These are phyloP conservation scores for Flaveria trinervia DNA, from an alignment of 129 eudicot genomes.

Conservation along the genomic window DNA sequence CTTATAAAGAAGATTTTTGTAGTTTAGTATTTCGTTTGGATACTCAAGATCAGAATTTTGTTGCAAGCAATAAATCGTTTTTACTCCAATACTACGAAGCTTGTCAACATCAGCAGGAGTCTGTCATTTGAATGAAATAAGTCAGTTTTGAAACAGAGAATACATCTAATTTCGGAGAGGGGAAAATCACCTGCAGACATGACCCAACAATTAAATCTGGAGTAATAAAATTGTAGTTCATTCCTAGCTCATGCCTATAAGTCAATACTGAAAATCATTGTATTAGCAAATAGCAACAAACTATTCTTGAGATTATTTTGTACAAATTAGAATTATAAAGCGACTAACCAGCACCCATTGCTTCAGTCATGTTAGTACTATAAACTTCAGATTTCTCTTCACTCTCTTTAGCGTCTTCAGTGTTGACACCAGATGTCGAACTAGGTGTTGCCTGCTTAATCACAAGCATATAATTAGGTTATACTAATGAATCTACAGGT, in stretches of 20 bases:
- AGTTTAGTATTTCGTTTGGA: conserved; percentile 41
- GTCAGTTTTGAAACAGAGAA: not conserved
- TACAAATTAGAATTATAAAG: conserved; percentile 14
- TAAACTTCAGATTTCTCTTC: conserved; percentile 81
- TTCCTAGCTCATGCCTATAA: conserved; percentile 93
- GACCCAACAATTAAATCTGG: conserved; percentile 93
- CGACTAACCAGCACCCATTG: conserved; percentile 97
- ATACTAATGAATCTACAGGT: conserved; percentile 1
- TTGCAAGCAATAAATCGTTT: conserved; percentile 88
- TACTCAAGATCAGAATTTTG: conserved; percentile 98
- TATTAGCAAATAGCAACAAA: conserved; percentile 23
- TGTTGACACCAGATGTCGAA: conserved; percentile 51
- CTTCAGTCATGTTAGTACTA: conserved; percentile 92
- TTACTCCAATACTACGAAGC: conserved; percentile 88
- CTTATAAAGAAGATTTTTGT: not conserved
- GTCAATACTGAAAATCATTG: conserved; percentile 61
- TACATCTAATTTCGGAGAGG: not conserved
- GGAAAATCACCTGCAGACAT: conserved; percentile 81
- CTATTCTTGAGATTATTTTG: not conserved
- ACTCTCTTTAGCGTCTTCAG: conserved; percentile 51
- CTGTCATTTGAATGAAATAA: conserved; percentile 44
- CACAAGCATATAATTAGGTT: not conserved
- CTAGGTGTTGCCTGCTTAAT: conserved; percentile 67
- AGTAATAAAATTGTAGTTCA: conserved; percentile 87
- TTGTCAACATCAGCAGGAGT: conserved; percentile 89